These are phyloP conservation scores for Claviceps capensis DNA, from an alignment of 2,329 filamentous ascomycete species.

Conservation along the genomic window DNA sequence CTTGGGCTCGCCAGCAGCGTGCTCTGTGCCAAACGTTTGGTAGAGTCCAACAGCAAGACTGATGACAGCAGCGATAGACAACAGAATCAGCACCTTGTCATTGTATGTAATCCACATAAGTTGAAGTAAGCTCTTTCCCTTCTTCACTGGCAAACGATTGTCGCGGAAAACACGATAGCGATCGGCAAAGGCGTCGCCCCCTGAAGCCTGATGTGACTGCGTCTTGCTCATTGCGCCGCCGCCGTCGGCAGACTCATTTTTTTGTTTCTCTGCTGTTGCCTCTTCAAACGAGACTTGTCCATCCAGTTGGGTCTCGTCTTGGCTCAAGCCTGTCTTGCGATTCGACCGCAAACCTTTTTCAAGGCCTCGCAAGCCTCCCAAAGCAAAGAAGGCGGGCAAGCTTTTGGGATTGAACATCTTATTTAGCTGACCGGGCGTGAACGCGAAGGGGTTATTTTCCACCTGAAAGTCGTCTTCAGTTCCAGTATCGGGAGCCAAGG, in stretches of 20 bases:
- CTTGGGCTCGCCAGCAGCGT: slow-evolving; percentile 34
- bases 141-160: slow-evolving; percentile 60
- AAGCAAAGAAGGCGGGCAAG: slow-evolving; percentile 62
- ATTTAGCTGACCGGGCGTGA: slow-evolving; percentile 66
- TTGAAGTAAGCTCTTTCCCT: slow-evolving; percentile 58
- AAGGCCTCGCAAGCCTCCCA: slow-evolving; percentile 66
- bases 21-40: slow-evolving; percentile 52
- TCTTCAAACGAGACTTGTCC: slow-evolving; percentile 61
- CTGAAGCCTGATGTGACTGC: slow-evolving; percentile 5
- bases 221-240: slow-evolving; percentile 1
- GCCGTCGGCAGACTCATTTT: slow-evolving; percentile 15
- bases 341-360: slow-evolving; percentile 68
- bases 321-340: slow-evolving; percentile 57
- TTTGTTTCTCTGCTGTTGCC: slow-evolving; percentile 32
- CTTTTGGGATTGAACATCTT: slow-evolving; percentile 89
- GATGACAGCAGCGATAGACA: slow-evolving; percentile 57
- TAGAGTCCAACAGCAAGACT: slow-evolving; percentile 65
- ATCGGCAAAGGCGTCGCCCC: slow-evolving; percentile 37
- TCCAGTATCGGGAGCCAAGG: slow-evolving; percentile 61
- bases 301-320: slow-evolving; percentile 56
- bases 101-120: slow-evolving; percentile 76
- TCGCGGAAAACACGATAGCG: slow-evolving; percentile 58
- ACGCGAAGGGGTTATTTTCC: slow-evolving; percentile 73
- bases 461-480: slow-evolving; percentile 65
- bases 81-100: slow-evolving; percentile 64